Evolutionary conservation across 2,329 filamentous ascomycete species (phyloP).

Genomic region (Ceratocystis variospora): DNA sequence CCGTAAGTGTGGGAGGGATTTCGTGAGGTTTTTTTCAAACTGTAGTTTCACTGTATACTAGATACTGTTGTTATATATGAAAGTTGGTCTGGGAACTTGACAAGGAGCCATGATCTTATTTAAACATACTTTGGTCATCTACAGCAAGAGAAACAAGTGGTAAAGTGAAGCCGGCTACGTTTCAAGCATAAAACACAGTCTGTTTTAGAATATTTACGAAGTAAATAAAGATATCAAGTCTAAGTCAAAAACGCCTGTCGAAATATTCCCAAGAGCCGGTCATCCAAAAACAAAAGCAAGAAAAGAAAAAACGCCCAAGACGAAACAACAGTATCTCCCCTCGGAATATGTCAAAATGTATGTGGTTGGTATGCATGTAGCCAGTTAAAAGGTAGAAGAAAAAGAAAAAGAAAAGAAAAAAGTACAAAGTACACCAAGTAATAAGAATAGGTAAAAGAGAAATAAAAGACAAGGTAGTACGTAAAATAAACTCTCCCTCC

Average conservation of each 20-base stretch:
- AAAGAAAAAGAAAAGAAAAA: neutral
- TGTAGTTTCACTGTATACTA: too few species aligned
- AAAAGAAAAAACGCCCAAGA: neutral
- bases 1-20: neutral
- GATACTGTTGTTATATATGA: too few species aligned
- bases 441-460: neutral
- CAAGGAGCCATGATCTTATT: too few species aligned
- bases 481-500: too few species aligned
- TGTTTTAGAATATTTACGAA: neutral
- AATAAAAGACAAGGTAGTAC: neutral
- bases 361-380: neutral
- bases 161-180: too few species aligned
- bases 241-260: neutral
- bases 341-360: neutral
- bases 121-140: too few species aligned
- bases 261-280: neutral
- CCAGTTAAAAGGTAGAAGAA: neutral
- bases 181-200: too few species aligned
- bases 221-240: neutral
- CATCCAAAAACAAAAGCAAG: neutral
- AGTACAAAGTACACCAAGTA: neutral
- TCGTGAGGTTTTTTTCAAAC: neutral
- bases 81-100: too few species aligned
- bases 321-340: neutral
- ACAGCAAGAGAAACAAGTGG: too few species aligned